phyloP scores from a whole-genome alignment of 768 basidiomycete genomes.

The Favolaschia claudopus region DNA sequence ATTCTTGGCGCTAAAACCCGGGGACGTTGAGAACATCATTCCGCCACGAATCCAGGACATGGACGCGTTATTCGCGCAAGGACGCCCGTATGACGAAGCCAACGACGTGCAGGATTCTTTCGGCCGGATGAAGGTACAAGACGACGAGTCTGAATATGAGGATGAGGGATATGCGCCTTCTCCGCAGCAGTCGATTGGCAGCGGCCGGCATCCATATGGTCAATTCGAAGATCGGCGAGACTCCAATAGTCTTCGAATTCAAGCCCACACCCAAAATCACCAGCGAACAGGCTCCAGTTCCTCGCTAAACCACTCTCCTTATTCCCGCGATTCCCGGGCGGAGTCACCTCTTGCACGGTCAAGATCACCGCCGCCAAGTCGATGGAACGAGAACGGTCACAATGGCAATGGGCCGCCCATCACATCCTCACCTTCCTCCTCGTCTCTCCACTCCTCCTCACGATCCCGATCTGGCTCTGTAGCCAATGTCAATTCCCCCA shows the following conservation, averaged over 20 bases:
- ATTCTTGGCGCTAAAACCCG: conserved; percentile 86
- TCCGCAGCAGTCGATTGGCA: conserved; percentile 45
- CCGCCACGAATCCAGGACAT: conserved; percentile 68
- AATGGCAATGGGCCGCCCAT: conserved; percentile 30
- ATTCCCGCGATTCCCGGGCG: conserved; percentile 41
- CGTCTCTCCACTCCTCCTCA: conserved; percentile 57
- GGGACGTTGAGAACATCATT: conserved; percentile 79
- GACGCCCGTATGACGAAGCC: conserved; percentile 44
- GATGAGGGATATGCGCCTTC: conserved; percentile 62
- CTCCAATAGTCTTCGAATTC: conserved; percentile 47
- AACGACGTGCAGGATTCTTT: conserved; percentile 59
- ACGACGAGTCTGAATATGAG: conserved; percentile 72
- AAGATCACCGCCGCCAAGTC: conserved; percentile 39
- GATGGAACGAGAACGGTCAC: conserved; percentile 38
- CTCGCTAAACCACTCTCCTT: conserved; percentile 51
- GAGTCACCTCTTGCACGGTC: conserved; percentile 50
- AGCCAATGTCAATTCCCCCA: conserved; percentile 67
- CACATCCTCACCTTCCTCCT: conserved; percentile 51
- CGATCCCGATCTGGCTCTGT: conserved; percentile 64
- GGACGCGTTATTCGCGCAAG: conserved; percentile 54
- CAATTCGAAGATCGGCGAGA: conserved; percentile 42
- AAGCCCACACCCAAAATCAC: conserved; percentile 55
- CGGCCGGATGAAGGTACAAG: conserved; percentile 54
- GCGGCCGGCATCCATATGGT: conserved; percentile 48
- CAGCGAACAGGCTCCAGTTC: conserved; percentile 58